Conservation (phyloP, 2,329 filamentous ascomycete species). For the Trichophyton mentagrophytes region DNA sequence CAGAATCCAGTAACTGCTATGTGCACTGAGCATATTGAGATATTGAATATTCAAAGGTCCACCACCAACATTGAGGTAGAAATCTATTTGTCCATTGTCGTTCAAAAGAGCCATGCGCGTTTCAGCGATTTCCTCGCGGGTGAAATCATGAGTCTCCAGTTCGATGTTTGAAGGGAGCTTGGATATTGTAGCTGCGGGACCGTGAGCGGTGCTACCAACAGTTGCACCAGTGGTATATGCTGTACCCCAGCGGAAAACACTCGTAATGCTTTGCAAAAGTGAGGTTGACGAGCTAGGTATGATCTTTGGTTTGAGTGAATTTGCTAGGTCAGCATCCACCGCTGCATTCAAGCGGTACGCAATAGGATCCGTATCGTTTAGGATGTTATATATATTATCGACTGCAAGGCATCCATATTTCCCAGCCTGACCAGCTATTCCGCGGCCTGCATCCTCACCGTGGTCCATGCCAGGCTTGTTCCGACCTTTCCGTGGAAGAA, state of each 20-base stretch:
- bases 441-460: constrained; percentile 44
- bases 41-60: constrained; percentile 92
- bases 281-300: constrained; percentile 61
- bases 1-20: constrained; percentile 86
- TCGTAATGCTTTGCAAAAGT: constrained; percentile 52
- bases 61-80: constrained; percentile 66
- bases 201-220: constrained; percentile 55
- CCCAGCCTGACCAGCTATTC: constrained; percentile 64
- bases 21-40: constrained; percentile 88
- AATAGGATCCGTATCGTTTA: constrained; percentile 66
- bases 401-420: constrained; percentile 83
- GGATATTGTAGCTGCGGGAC: constrained; percentile 36
- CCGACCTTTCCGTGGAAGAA: constrained; percentile 64
- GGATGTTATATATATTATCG: constrained; percentile 92
- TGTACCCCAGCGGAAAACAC: constrained; percentile 46
- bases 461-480: constrained; percentile 60
- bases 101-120: constrained; percentile 78
- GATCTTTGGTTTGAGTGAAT: constrained; percentile 60
- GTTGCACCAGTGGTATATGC: constrained; percentile 39
- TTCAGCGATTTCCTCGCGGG: constrained; percentile 81
- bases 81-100: constrained; percentile 94
- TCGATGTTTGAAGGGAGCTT: constrained; percentile 62
- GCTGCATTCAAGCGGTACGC: constrained; percentile 86
- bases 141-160: constrained; percentile 90
- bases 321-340: constrained; percentile 67